Evolutionary conservation across 352 stramenopile species (phyloP).

Genomic region (Pythium plurisporium): DNA sequence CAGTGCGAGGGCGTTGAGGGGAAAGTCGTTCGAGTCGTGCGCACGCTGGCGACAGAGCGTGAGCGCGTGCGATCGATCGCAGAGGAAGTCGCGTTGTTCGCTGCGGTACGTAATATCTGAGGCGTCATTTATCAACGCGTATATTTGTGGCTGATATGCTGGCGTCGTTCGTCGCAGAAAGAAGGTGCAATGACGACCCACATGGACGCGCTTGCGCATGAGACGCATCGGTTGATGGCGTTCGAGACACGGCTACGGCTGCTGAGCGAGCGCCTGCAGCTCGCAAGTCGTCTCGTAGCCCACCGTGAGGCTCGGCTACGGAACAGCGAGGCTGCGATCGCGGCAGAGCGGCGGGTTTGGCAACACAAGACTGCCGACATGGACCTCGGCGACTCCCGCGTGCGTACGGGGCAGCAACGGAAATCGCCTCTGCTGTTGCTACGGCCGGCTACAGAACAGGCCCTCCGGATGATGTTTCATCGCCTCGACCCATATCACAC

Average conservation of each 20-base stretch:
- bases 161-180: conserved; percentile 8
- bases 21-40: conserved; percentile 47
- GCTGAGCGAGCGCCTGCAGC: conserved; percentile 35
- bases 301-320: conserved; percentile 53
- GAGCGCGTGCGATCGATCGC: conserved; percentile 40
- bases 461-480: conserved; percentile 59
- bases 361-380: conserved; percentile 5
- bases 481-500: conserved; percentile 59
- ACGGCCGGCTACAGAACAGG: conserved; percentile 44
- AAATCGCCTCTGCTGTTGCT: conserved; percentile 20
- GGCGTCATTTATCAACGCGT: not conserved
- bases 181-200: conserved; percentile 43
- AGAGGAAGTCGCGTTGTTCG: conserved; percentile 40
- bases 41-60: conserved; percentile 44
- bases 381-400: not conserved
- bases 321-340: conserved; percentile 63
- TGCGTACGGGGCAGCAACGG: not conserved
- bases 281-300: conserved; percentile 36
- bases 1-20: conserved; percentile 25
- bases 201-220: conserved; percentile 35
- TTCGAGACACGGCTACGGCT: conserved; percentile 35
- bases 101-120: conserved; percentile 24
- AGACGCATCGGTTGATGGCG: conserved; percentile 29
- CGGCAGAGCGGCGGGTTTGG: conserved; percentile 30
- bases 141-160: not conserved